These are phyloP conservation scores for Sarocladium oryzae DNA, from an alignment of 2,329 filamentous ascomycete genomes.

Conservation along the genomic window DNA sequence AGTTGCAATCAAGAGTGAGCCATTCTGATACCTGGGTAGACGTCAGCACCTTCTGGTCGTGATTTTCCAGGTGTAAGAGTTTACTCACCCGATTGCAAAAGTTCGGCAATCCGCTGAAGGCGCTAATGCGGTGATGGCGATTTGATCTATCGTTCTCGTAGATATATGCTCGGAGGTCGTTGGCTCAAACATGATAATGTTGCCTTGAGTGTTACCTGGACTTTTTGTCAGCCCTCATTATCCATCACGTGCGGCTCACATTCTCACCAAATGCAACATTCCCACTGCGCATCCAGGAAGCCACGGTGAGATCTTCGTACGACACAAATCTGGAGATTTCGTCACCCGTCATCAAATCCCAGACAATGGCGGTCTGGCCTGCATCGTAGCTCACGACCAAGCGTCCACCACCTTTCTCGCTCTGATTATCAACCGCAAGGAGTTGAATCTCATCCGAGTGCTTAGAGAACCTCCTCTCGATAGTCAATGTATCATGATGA, in stretches of 20 bases:
- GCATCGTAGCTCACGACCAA: slow-evolving; percentile 90
- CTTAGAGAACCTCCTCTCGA: slow-evolving; percentile 78
- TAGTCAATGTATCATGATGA: slow-evolving; percentile 85
- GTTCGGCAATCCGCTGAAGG: slow-evolving; percentile 86
- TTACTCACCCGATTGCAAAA: slow-evolving; percentile 82
- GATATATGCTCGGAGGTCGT: slow-evolving; percentile 89
- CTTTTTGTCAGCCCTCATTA: background rate
- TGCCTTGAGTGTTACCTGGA: slow-evolving; percentile 83
- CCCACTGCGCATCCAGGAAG: slow-evolving; percentile 93
- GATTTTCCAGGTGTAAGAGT: too few relatives aligned
- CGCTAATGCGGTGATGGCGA: slow-evolving; percentile 88
- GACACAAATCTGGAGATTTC: slow-evolving; percentile 89
- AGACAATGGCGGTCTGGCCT: slow-evolving; percentile 87
- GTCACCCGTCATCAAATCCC: slow-evolving; percentile 88
- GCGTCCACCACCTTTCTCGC: slow-evolving; percentile 76
- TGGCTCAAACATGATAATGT: slow-evolving; percentile 90
- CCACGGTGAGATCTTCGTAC: slow-evolving; percentile 78
- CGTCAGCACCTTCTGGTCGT: slow-evolving; percentile 10
- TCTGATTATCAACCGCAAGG: slow-evolving; percentile 84
- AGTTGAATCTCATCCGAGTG: slow-evolving; percentile 80
- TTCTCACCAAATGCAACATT: slow-evolving; percentile 89
- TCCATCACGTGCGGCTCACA: background rate
- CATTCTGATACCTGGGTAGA: slow-evolving; percentile 74
- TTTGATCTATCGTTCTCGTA: slow-evolving; percentile 80
- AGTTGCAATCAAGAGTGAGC: slow-evolving; percentile 82